Evolutionary conservation across 345 rosid species (phyloP).

Genomic region (Salix exigua): DNA sequence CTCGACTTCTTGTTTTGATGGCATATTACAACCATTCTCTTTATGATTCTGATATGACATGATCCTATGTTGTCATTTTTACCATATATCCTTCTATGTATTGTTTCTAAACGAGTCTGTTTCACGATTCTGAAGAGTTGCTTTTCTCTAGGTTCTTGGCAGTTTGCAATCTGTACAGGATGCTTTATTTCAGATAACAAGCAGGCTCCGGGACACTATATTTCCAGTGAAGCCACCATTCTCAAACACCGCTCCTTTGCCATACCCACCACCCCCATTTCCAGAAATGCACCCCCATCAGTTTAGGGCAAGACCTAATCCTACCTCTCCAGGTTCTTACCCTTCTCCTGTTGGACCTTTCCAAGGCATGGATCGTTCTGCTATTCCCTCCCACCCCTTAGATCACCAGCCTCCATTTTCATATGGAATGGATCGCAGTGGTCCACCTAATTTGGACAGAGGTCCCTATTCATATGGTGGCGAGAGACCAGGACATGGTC

Average conservation of each 20-base stretch:
- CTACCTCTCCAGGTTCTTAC: conserved; percentile 52
- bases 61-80: background rate
- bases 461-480: conserved; percentile 38
- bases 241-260: conserved; percentile 43
- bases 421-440: conserved; percentile 37
- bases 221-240: conserved; percentile 50
- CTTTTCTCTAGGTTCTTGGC: conserved; percentile 56
- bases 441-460: conserved; percentile 33
- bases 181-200: conserved; percentile 69
- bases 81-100: background rate
- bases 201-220: conserved; percentile 62
- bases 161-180: conserved; percentile 66
- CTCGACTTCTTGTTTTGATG: too few species aligned
- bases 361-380: conserved; percentile 45
- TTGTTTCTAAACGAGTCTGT: background rate
- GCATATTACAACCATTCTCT: too few species aligned
- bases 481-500: conserved; percentile 63
- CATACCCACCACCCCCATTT: conserved; percentile 54
- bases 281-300: conserved; percentile 67
- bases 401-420: conserved; percentile 36
- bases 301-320: conserved; percentile 62
- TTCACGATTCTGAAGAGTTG: conserved; percentile 8
- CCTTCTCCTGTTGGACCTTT: conserved; percentile 52
- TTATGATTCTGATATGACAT: too few species aligned
- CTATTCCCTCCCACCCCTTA: conserved; percentile 35